Percentiles rank a stretch among this genome's conserved stretches.
These are phyloP conservation scores for Camellia oleifera DNA, from an alignment of 179 eudicot genomes.

Conservation along the genomic window DNA sequence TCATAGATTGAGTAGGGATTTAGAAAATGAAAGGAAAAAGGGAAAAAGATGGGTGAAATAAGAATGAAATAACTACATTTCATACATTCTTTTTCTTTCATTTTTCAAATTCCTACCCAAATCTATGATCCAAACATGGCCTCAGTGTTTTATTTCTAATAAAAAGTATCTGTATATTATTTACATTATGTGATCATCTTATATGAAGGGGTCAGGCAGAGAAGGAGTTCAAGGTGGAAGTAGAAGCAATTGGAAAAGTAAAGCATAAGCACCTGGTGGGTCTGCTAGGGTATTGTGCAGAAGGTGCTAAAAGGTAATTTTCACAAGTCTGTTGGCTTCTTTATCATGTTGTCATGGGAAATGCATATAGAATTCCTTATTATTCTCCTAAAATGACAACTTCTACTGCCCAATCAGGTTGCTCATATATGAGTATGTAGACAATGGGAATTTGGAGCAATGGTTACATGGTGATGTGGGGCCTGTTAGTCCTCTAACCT, in stretches of 20 bases:
- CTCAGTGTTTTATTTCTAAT: neutral
- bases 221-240: slow-evolving; percentile 96
- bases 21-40: too few species aligned
- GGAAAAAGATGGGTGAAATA: too few species aligned
- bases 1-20: too few species aligned
- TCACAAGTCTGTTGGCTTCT: neutral
- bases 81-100: too few species aligned
- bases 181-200: slow-evolving; percentile 4
- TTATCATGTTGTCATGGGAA: neutral
- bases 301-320: slow-evolving; percentile 72
- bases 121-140: too few species aligned
- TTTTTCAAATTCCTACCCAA: too few species aligned
- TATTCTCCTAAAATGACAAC: neutral
- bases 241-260: slow-evolving; percentile 97
- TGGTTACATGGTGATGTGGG: slow-evolving; percentile 89
- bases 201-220: slow-evolving; percentile 88
- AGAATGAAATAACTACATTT: too few species aligned
- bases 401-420: slow-evolving; percentile 38
- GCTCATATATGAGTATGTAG: slow-evolving; percentile 81
- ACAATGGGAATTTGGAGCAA: slow-evolving; percentile 91
- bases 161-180: neutral
- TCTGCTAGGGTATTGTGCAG: slow-evolving; percentile 85
- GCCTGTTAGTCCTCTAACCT: slow-evolving; percentile 61
- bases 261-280: slow-evolving; percentile 94
- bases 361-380: neutral